phyloP scores from a whole-genome alignment of 306 rosid genomes.

The Ceratonia siliqua region DNA sequence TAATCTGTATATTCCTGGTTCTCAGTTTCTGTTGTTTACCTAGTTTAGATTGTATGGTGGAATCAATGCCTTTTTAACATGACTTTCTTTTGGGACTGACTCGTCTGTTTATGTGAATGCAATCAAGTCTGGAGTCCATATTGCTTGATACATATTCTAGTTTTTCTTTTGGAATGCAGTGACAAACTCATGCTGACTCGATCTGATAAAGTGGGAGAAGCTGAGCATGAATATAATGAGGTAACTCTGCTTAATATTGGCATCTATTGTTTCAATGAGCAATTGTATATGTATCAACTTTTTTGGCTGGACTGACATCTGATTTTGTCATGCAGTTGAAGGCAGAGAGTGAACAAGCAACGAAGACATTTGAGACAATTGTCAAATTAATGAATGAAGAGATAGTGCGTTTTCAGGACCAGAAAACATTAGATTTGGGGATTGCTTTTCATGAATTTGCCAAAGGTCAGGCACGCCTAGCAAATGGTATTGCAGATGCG shows the following conservation, averaged over 20 bases:
- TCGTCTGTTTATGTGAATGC: not conserved
- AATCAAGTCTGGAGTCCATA: not conserved
- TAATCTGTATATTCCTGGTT: constrained; percentile 62
- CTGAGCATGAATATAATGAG: constrained; percentile 82
- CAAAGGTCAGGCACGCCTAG: constrained; percentile 84
- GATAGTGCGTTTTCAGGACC: constrained; percentile 80
- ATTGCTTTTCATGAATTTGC: constrained; percentile 92
- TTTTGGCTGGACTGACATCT: constrained; percentile 26
- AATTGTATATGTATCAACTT: not conserved
- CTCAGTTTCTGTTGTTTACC: constrained; percentile 15
- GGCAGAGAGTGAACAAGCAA: constrained; percentile 87
- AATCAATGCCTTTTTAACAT: constrained; percentile 1
- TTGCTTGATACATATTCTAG: not conserved
- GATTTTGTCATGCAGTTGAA: constrained; percentile 71
- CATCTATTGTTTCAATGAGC: not conserved
- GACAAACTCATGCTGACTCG: constrained; percentile 78
- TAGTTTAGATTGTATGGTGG: not conserved
- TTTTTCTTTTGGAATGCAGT: constrained; percentile 46
- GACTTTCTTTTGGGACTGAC: constrained; percentile 15
- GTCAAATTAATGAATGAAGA: constrained; percentile 81
- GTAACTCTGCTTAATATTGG: constrained; percentile 45
- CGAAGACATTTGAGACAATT: constrained; percentile 71
- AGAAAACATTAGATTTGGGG: constrained; percentile 85
- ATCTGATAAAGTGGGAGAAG: constrained; percentile 80
- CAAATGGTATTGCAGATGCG: constrained; percentile 79